Percentiles rank a stretch among this genome's conserved stretches.
These are phyloP conservation scores for Suillus americanus DNA, from an alignment of 768 basidiomycete genomes.

Conservation along the genomic window DNA sequence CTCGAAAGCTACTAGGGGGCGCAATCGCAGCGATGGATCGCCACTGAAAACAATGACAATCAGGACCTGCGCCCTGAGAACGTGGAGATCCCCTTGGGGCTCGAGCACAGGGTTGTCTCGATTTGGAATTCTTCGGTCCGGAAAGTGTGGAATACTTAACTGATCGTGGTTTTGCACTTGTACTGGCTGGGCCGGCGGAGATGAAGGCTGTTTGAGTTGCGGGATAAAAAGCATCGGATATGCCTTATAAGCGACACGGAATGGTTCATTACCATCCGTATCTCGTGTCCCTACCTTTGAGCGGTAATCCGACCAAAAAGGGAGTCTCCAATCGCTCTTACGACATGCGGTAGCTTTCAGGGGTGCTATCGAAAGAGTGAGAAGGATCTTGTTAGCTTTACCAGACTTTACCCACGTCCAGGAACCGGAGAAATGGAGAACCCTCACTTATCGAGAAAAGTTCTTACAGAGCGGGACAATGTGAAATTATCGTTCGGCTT, in stretches of 20 bases:
- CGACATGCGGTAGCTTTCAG: neutral
- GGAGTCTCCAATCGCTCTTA: neutral
- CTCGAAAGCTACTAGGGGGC: neutral
- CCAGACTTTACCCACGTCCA: neutral
- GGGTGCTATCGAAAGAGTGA: slow-evolving; percentile 2
- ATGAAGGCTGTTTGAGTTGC: neutral
- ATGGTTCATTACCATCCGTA: neutral
- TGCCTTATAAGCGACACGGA: neutral
- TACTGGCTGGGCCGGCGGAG: neutral
- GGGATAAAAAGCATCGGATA: neutral
- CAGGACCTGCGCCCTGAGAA: neutral
- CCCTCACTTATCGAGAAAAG: neutral
- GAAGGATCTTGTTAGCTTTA: neutral
- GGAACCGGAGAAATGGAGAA: slow-evolving; percentile 1
- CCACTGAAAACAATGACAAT: neutral
- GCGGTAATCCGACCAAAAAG: slow-evolving; percentile 2
- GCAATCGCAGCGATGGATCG: slow-evolving; percentile 2
- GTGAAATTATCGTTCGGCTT: neutral
- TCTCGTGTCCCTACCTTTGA: neutral
- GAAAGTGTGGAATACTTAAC: neutral
- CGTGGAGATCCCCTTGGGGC: neutral
- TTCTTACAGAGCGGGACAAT: neutral
- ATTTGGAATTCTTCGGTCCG: neutral
- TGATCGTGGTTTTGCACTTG: neutral
- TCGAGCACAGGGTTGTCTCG: neutral